Conservation (phyloP, 2,329 filamentous ascomycete genomes). For the Rhytidhysteron rufulum region DNA sequence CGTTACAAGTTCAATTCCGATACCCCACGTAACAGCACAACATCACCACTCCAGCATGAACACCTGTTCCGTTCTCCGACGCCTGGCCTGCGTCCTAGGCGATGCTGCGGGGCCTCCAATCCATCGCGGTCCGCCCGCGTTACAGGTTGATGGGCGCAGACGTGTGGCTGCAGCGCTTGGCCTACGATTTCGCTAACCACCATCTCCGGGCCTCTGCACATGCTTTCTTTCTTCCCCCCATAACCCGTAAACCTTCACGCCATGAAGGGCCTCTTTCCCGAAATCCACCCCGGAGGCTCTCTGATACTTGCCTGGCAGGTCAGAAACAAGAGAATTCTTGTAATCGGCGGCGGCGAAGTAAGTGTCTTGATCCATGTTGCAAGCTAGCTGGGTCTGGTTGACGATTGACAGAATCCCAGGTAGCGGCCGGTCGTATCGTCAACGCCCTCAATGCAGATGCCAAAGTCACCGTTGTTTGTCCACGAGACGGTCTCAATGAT, state of each 20-base stretch:
- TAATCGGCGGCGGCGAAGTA: constrained; percentile 94
- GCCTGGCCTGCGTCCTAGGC: no score
- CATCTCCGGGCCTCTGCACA: constrained; percentile 20
- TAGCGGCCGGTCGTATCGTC: constrained; percentile 89
- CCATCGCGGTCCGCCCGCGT: background rate
- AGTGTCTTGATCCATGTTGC: constrained; percentile 19
- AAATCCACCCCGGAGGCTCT: constrained; percentile 85
- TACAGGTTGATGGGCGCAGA: no score
- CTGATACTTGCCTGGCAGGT: constrained; percentile 96
- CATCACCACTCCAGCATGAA: no score
- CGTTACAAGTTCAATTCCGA: no score
- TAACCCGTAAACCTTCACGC: constrained; percentile 15
- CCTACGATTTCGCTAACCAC: constrained; percentile 6
- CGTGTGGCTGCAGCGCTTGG: constrained; percentile 7
- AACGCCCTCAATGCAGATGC: constrained; percentile 95
- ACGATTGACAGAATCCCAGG: constrained; percentile 55
- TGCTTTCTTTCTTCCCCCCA: constrained; percentile 15
- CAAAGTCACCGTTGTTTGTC: constrained; percentile 79
- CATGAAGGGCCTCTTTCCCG: constrained; percentile 62
- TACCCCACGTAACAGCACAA: no score
- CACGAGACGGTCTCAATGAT: constrained; percentile 73
- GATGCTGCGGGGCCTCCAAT: no score
- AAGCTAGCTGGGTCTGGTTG: constrained; percentile 13
- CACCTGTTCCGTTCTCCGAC: no score
- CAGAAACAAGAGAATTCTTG: constrained; percentile 80